Evolutionary conservation across 2,329 filamentous ascomycete species (phyloP), one percentile per base, ranked within the genome.

Genomic region (Aspergillus sergii): DNA sequence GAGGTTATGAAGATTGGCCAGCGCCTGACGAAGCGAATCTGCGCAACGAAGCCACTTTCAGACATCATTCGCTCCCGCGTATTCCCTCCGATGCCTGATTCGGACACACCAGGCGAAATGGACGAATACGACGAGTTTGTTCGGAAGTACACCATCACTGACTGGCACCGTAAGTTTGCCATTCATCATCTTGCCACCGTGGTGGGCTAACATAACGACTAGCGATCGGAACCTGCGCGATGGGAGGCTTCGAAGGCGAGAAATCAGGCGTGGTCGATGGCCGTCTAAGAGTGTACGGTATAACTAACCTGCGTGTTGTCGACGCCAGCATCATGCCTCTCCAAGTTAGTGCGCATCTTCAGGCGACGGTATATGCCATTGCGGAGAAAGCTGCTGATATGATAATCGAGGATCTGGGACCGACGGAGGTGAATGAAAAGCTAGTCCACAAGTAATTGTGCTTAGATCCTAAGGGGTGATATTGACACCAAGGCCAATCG

Each of bases 1-100:
- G 75, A 81, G 1, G 72, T 78, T 23, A 81, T 86, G 73, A 76
- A 78, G 6, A 70, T 79, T 16, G 79, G 78, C 12, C 71, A 78
- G 1, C 73, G 73, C 0, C 80, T 85, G 34, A 75, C 75, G 0
- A 69, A 79, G 14, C 80, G 75, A 16, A 80, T 84, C 30, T 73
- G 75, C 10, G 59, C 66, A 14, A 79, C 80, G 0, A 62, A 73
- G 12, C 79, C 82, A 2, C 69, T 83, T 0, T 71, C 73, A 1
- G 65, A 69, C 28, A 76, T 81, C 28, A 73, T 86, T 46, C 59
- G 46, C 39, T 7, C 11, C 11, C 16, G 57, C 57, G 4, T 45
- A 6, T 45, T 30, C 11, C 50, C 58, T n/a, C 50, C 58, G 16
- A n/a, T 28, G 10, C 1, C 54, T 26, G 5, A 19, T 28, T 26